Base-by-base conservation (phyloP, 2,329 filamentous ascomycete genomes). In the Fusarium sp. region DNA sequence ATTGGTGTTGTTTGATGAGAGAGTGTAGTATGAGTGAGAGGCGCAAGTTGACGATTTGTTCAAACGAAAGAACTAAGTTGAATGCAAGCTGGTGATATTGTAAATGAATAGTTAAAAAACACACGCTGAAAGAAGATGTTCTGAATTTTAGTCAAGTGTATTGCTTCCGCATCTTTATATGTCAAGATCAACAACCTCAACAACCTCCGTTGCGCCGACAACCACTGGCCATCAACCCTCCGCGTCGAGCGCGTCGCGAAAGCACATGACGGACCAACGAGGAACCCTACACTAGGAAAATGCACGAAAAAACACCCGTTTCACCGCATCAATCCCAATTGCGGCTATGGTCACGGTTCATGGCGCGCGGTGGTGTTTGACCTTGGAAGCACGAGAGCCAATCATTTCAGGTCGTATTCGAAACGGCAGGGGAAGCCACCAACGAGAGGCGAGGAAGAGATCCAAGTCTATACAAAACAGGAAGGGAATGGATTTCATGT, bases 31-130 rank as follows among this genome's bases (percentile, higher is more conserved):
- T 45, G 34, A 65, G 64, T 56, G 67, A 66, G 42, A 69, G 66
- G 50, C 68, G 69, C 24, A 56, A 58, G 56, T 58, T 58, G 56
- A 40, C 64, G 66, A 68, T 66, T 69, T 62, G 62, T 56, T 77
- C 69, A 73, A 79, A 78, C 70, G 76, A 79, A 69, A 72, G 73
- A 75, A 75, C 68, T 70, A 63, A 71, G 40, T 31, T 67, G 35
- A 2, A 56, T 34, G 50, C 16, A 60, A 50, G 16, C 18, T 24
- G 42, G 59, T 18, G 3, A 18, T n/a, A 13, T 47, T 24, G 24
- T 10, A 47, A 45, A n/a, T 10, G 27, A 62, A 37, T 18, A 61
- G 35, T 61, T 50, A 54, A 68, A 66, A 35, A 72, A 72, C 68
- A 52, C 67, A 76, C 70, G 70, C 64, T 72, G 67, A 69, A 62